Evolutionary conservation across 768 basidiomycete species (phyloP).

Genomic region (Collybia nuda): DNA sequence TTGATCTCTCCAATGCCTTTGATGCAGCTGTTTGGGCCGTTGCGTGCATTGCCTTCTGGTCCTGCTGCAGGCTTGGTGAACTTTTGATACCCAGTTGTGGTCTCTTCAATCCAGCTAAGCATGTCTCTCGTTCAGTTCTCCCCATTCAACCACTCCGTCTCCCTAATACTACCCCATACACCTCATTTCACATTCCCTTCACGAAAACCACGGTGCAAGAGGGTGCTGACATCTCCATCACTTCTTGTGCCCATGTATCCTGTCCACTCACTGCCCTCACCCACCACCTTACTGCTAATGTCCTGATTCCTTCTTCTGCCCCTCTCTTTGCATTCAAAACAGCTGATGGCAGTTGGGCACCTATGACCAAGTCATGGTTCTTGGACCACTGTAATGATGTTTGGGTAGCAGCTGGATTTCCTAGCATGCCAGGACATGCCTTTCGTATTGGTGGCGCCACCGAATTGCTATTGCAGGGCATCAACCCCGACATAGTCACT

Average conservation of each 20-base stretch:
- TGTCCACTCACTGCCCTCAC: slow-evolving; percentile 7
- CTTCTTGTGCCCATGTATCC: slow-evolving; percentile 4
- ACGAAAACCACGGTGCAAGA: slow-evolving; percentile 25
- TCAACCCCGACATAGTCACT: slow-evolving; percentile 29
- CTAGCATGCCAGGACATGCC: slow-evolving; percentile 22
- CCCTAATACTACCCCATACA: slow-evolving; percentile 10
- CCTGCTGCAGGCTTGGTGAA: slow-evolving; percentile 29
- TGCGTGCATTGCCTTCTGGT: slow-evolving; percentile 33
- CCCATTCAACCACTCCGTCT: not conserved
- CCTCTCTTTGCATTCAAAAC: slow-evolving; percentile 14
- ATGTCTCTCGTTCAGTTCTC: not conserved
- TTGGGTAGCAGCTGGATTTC: slow-evolving; percentile 9
- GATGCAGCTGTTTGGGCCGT: slow-evolving; percentile 35
- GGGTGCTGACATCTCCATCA: slow-evolving; percentile 12
- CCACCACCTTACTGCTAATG: slow-evolving; percentile 19
- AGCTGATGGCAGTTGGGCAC: not conserved
- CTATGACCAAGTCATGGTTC: not conserved
- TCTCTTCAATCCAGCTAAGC: not conserved
- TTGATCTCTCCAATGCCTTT: slow-evolving; percentile 24
- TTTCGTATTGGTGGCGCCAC: slow-evolving; percentile 34
- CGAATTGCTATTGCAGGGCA: slow-evolving; percentile 23
- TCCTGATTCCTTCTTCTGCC: not conserved
- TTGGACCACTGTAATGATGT: not conserved
- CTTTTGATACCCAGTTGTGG: slow-evolving; percentile 12
- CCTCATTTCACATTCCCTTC: slow-evolving; percentile 27